Conservation (phyloP, 495 filamentous ascomycete genomes). For the Hypoxylon lienhwacheense region DNA sequence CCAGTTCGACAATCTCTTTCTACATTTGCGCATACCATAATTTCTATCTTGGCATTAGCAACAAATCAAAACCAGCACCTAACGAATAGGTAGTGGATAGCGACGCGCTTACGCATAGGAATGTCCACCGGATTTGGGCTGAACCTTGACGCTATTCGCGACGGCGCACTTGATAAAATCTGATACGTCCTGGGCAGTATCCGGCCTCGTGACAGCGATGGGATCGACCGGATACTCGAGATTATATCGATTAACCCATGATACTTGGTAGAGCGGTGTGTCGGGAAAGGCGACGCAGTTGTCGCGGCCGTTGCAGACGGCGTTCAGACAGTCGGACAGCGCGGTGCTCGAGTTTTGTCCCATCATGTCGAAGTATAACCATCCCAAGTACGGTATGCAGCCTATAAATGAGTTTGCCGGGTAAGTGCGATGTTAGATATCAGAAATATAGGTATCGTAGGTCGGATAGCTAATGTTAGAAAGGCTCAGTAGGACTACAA, state of each 20-base stretch:
- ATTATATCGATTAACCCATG: constrained; percentile 62
- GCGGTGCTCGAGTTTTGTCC: constrained; percentile 35
- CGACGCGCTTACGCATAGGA: constrained; percentile 57
- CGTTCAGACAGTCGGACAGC: constrained; percentile 45
- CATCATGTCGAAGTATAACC: constrained; percentile 27
- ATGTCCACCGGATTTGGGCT: constrained; percentile 72
- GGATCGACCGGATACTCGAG: constrained; percentile 63
- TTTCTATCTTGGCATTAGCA: constrained; percentile 35
- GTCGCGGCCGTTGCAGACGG: constrained; percentile 44
- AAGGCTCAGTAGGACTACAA: no score
- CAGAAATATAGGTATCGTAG: constrained; percentile 5
- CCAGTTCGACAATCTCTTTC: background rate
- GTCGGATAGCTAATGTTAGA: no score
- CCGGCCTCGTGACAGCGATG: constrained; percentile 63
- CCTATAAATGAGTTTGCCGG: background rate
- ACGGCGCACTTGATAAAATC: constrained; percentile 62
- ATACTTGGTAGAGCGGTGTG: constrained; percentile 43
- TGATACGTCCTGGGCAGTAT: constrained; percentile 59
- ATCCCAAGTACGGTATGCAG: no score
- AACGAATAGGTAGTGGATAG: background rate
- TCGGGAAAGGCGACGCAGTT: constrained; percentile 48
- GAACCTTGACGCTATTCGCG: constrained; percentile 59
- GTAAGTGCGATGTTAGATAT: no score
- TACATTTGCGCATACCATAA: constrained; percentile 34
- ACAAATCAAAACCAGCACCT: background rate